A percentile compares a stretch with the other conserved stretches of the same genome.
phyloP scores from a whole-genome alignment of 148 eudicot species.

The Tetragonia tetragonoides region DNA sequence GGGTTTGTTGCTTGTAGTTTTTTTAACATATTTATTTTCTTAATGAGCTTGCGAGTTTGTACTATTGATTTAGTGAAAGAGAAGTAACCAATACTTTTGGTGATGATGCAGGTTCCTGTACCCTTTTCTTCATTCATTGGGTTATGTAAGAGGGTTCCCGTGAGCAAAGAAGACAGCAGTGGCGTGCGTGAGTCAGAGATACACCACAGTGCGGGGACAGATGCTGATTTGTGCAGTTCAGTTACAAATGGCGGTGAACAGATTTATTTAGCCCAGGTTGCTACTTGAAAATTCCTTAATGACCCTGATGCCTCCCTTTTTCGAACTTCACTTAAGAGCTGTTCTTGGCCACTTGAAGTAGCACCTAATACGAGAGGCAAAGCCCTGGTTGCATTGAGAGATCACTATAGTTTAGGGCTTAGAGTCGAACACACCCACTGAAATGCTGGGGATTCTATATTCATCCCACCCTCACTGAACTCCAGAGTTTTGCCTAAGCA shows the following conservation, averaged over 20 bases:
- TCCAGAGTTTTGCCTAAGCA: not conserved
- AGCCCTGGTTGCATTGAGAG: not conserved
- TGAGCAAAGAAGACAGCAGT: constrained; percentile 26
- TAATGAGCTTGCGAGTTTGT: not conserved
- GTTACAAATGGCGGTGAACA: constrained; percentile 51
- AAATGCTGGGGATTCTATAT: not conserved
- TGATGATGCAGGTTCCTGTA: constrained; percentile 55
- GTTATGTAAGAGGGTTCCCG: constrained; percentile 45
- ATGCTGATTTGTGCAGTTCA: constrained; percentile 33
- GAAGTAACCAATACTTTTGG: constrained; percentile 6
- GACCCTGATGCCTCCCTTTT: constrained; percentile 1
- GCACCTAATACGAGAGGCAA: not conserved
- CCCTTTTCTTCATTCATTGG: constrained; percentile 79
- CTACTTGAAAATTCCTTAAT: constrained; percentile 6
- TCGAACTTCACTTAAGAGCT: constrained; percentile 5
- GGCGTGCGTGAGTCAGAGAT: constrained; percentile 35
- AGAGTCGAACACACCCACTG: not conserved
- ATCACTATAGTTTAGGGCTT: not conserved
- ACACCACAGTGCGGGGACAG: constrained; percentile 22
- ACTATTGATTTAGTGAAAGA: not conserved
- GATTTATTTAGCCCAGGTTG: constrained; percentile 88
- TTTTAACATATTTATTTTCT: not conserved
- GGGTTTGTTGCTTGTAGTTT: constrained; percentile 41
- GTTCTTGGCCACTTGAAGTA: not conserved
- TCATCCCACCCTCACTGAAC: not conserved